Base-by-base conservation (phyloP, 2,329 filamentous ascomycete species). In the Cladosporium sphaerospermum region DNA sequence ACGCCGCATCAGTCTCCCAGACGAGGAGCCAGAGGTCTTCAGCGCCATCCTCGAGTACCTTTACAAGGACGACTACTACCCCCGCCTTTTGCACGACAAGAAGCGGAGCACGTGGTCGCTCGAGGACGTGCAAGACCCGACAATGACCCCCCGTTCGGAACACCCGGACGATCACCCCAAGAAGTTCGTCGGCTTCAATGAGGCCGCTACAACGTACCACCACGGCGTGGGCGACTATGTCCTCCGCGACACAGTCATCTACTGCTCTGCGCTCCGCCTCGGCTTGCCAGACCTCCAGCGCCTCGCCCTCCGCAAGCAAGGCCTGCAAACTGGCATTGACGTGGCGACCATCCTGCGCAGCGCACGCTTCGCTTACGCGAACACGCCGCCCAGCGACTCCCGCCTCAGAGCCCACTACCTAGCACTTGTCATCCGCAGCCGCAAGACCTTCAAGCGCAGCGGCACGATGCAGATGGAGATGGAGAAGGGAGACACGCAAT, bases 381-480 rank as follows among this genome's bases (percentile, higher is more conserved):
- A 96, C 78, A 96, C 92, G 67, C 90, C 91, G 62, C 89, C 96
- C 77, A 86, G 84, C 65, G 91, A 97, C 77, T 92, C 87, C 69
- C 83, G 86, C 67, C 84, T 97, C 73, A 90, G 91, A 77, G 91
- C 91, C 78, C 90, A 96, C 78, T 96, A 96, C 79, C 85, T 97
- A 72, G 89, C 91, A 71, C 83, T 96, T 74, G 95, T 96, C 74
- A 96, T 96, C 78, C 86, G 91, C 78, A 92, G 88, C 80, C 89
- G 92, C 73, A 90, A 90, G 79, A 96, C 89, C 67, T 96, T 97
- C 75, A 96, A 96, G 85, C 85, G 88, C 75, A 96, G 90, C 78
- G 91, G 91, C 75, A 96, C 91, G 73, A 95, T 96, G 90, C 91
- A 96, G 81, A 86, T 88, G 77, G 91, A 96, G 78, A 96, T 97